phyloP scores from a whole-genome alignment of 2,329 filamentous ascomycete species.

The Fusarium sp. region DNA sequence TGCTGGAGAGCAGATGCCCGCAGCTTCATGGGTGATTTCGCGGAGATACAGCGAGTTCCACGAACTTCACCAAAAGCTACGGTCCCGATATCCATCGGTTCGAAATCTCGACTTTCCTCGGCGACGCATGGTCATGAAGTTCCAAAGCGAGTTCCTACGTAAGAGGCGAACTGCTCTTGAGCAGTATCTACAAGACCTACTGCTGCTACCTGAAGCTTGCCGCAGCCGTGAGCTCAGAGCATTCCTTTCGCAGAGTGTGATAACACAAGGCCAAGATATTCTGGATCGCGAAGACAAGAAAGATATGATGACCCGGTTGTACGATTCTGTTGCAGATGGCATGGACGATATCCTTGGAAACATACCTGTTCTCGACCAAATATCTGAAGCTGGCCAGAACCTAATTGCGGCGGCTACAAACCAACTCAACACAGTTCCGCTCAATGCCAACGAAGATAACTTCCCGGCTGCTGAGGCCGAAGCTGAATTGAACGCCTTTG shows the following conservation, averaged over 20 bases:
- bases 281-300: conserved; percentile 74
- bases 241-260: conserved; percentile 90
- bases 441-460: conserved; percentile 64
- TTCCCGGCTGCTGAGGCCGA: conserved; percentile 80
- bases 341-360: conserved; percentile 99
- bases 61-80: conserved; percentile 89
- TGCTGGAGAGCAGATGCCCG: conserved; percentile 94
- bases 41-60: conserved; percentile 97
- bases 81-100: conserved; percentile 86
- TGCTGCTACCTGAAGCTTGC: conserved; percentile 91
- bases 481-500: conserved; percentile 92
- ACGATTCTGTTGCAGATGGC: conserved; percentile 96
- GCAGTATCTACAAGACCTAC: conserved; percentile 82
- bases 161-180: conserved; percentile 88
- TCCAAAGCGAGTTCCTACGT: conserved; percentile 94
- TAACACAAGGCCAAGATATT: conserved; percentile 70
- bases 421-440: conserved; percentile 68
- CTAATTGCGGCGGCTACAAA: conserved; percentile 81
- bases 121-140: conserved; percentile 92
- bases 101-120: conserved; percentile 92
- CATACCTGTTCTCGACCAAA: conserved; percentile 92
- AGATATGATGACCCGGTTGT: conserved; percentile 93
- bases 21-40: conserved; percentile 94
- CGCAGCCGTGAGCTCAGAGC: conserved; percentile 91
- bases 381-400: conserved; percentile 92